These are phyloP conservation scores for Casuarina equisetifolia DNA, from an alignment of 306 rosid genomes.

Conservation along the genomic window DNA sequence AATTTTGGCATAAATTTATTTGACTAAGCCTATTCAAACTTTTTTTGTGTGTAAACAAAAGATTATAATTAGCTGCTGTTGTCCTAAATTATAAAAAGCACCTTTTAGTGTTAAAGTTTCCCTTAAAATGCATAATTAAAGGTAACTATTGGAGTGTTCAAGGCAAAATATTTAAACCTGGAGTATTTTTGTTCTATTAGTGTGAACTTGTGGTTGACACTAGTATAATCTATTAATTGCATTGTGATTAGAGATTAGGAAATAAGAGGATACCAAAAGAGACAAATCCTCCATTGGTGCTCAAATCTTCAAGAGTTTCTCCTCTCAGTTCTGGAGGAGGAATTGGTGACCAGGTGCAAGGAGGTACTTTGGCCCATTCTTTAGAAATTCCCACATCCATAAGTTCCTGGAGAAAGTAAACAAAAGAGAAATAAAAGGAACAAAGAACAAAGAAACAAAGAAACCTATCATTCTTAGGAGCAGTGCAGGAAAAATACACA, in stretches of 20 bases:
- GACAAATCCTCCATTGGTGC: slow-evolving; percentile 89
- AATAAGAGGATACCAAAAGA: slow-evolving; percentile 61
- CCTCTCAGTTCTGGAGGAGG: slow-evolving; percentile 94
- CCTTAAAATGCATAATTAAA: neutral
- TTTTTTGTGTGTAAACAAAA: neutral
- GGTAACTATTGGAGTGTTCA: neutral
- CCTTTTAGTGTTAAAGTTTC: neutral
- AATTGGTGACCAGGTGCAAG: slow-evolving; percentile 87
- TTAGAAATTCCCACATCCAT: slow-evolving; percentile 78
- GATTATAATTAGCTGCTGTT: neutral
- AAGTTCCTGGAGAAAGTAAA: slow-evolving; percentile 59
- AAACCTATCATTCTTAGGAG: slow-evolving; percentile 4
- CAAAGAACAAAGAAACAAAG: slow-evolving; percentile 5
- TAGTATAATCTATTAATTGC: neutral
- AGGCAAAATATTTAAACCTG: neutral
- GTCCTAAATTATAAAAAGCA: neutral
- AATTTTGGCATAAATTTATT: slow-evolving; percentile 18
- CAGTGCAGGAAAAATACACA: neutral
- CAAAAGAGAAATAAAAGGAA: neutral
- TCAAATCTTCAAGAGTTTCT: slow-evolving; percentile 78
- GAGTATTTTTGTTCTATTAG: neutral
- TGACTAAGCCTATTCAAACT: neutral
- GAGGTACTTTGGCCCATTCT: slow-evolving; percentile 82
- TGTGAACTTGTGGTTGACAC: slow-evolving; percentile 6
- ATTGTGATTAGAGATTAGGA: neutral